phyloP scores from a whole-genome alignment of 2,329 filamentous ascomycete genomes.

The Neofusicoccum kwambonambiense region DNA sequence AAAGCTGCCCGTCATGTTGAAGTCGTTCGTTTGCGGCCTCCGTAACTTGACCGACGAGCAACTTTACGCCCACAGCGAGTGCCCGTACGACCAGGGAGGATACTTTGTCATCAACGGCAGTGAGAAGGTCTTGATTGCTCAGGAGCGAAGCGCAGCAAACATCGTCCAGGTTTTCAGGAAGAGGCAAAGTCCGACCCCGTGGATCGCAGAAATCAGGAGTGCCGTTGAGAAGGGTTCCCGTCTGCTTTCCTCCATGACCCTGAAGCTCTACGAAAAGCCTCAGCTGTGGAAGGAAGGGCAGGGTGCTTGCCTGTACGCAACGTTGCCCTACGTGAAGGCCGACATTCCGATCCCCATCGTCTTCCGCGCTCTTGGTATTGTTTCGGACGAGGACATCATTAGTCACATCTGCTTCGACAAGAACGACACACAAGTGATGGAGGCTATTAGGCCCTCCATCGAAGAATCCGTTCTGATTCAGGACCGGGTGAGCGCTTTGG shows the following conservation, averaged over 20 bases:
- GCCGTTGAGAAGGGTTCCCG: slow-evolving; percentile 94
- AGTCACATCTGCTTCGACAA: slow-evolving; percentile 97
- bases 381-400: slow-evolving; percentile 96
- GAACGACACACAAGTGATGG: slow-evolving; percentile 93
- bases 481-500: slow-evolving; percentile 87
- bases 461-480: slow-evolving; percentile 97
- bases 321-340: slow-evolving; percentile 87
- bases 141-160: slow-evolving; percentile 95
- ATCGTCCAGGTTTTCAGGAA: slow-evolving; percentile 99
- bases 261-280: slow-evolving; percentile 87
- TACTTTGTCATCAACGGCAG: slow-evolving; percentile 99
- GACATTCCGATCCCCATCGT: slow-evolving; percentile 94
- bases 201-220: slow-evolving; percentile 93
- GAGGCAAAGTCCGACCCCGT: slow-evolving; percentile 89
- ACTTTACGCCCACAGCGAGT: slow-evolving; percentile 90
- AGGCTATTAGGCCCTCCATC: slow-evolving; percentile 95
- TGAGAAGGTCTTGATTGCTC: slow-evolving; percentile 96
- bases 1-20: slow-evolving; percentile 96
- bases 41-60: slow-evolving; percentile 80
- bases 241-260: slow-evolving; percentile 85
- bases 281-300: slow-evolving; percentile 76
- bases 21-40: slow-evolving; percentile 91
- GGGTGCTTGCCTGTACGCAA: slow-evolving; percentile 85
- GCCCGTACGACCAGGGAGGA: slow-evolving; percentile 95
- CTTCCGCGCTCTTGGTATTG: slow-evolving; percentile 91